phyloP scores from a whole-genome alignment of 2,329 filamentous ascomycete genomes.

The Paracoccidioides lutzii region DNA sequence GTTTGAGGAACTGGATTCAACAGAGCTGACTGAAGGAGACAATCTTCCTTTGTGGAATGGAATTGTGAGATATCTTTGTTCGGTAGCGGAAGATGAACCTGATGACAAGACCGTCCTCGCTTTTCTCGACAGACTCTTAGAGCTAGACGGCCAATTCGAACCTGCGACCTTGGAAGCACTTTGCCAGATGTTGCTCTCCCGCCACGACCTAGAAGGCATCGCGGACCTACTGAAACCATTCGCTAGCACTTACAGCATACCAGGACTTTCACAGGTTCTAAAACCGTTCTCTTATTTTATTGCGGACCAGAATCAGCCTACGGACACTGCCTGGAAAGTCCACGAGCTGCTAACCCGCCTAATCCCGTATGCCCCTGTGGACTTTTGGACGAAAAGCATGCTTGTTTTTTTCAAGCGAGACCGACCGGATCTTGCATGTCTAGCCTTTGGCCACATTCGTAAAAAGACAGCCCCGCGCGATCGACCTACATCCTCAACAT shows the following conservation, averaged over 20 bases:
- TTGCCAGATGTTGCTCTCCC: conserved; percentile 59
- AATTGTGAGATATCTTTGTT: conserved; percentile 35
- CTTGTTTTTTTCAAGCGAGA: conserved; percentile 63
- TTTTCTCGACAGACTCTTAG: conserved; percentile 60
- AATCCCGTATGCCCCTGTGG: conserved; percentile 51
- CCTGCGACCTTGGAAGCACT: conserved; percentile 62
- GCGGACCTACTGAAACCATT: conserved; percentile 70
- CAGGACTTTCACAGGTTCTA: conserved; percentile 55
- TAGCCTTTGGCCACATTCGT: conserved; percentile 92
- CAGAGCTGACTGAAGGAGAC: conserved; percentile 42
- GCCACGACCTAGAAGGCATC: conserved; percentile 65
- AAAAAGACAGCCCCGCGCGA: conserved; percentile 50
- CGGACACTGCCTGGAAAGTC: conserved; percentile 48
- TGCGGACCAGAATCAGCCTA: conserved; percentile 44
- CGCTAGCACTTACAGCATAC: conserved; percentile 24
- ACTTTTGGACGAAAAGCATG: conserved; percentile 61
- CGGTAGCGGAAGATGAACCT: conserved; percentile 60
- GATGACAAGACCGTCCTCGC: conserved; percentile 55
- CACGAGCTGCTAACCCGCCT: conserved; percentile 47
- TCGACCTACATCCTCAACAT: conserved; percentile 60
- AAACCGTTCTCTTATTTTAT: conserved; percentile 56
- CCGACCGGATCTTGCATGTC: conserved; percentile 69
- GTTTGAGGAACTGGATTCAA: conserved; percentile 41
- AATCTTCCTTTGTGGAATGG: conserved; percentile 58
- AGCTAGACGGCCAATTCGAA: conserved; percentile 55